Conservation (phyloP, 257 asterid genomes). For the Echium plantagineum region DNA sequence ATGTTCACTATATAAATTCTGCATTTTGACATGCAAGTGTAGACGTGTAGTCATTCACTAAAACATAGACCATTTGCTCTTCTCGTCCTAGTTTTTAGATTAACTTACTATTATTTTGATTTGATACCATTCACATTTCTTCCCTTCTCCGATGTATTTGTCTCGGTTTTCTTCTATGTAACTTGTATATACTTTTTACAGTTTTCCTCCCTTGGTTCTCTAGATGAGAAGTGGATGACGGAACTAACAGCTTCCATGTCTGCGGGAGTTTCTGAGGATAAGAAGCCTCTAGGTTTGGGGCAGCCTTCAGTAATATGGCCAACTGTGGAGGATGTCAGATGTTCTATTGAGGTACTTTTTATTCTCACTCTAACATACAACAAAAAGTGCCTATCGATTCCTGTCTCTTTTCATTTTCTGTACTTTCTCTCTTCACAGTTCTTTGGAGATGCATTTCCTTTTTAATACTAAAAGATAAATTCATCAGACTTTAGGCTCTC, state of each 20-base stretch:
- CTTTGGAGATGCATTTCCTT: too few relatives aligned
- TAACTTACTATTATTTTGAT: too few relatives aligned
- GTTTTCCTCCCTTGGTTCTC: slow-evolving; percentile 94
- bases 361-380: not conserved
- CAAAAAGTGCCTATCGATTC: not conserved
- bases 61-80: too few relatives aligned
- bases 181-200: slow-evolving; percentile 22
- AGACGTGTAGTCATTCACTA: too few relatives aligned
- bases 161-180: slow-evolving; percentile 8
- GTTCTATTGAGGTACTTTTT: slow-evolving; percentile 73
- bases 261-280: slow-evolving; percentile 66
- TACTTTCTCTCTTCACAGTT: not conserved
- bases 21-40: too few relatives aligned
- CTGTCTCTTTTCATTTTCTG: not conserved
- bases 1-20: too few relatives aligned
- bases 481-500: too few relatives aligned
- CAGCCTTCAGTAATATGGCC: slow-evolving; percentile 88
- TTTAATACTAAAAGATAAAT: too few relatives aligned
- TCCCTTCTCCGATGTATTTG: not conserved
- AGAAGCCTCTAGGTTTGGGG: slow-evolving; percentile 69
- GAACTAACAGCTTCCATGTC: slow-evolving; percentile 82
- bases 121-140: not conserved
- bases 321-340: slow-evolving; percentile 79
- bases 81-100: too few relatives aligned
- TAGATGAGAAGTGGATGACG: slow-evolving; percentile 96